Percentiles rank a stretch among this genome's conserved stretches.
phyloP scores from a whole-genome alignment of 169 alveolate genomes.

The Cardiosporidium cionae region DNA sequence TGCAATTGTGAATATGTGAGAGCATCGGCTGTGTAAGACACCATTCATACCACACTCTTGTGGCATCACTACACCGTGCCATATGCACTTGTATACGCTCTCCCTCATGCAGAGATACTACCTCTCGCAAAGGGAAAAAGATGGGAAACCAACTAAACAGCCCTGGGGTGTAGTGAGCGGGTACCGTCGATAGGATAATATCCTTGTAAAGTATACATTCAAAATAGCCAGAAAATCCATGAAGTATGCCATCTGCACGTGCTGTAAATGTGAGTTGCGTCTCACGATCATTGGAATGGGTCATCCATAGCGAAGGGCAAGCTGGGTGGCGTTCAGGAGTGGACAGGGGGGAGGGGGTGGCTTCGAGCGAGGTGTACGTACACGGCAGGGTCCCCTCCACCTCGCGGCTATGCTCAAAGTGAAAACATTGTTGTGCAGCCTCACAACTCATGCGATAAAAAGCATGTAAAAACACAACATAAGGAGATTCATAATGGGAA shows the following conservation, averaged over 20 bases:
- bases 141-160: slow-evolving; percentile 75
- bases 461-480: slow-evolving; percentile 3
- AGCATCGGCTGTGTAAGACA: slow-evolving; percentile 1
- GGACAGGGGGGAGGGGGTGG: background rate
- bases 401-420: slow-evolving; percentile 16
- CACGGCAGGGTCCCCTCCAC: too few species aligned
- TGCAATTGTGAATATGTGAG: slow-evolving; percentile 29
- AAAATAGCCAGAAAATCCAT: slow-evolving; percentile 74
- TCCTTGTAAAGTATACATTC: slow-evolving; percentile 44
- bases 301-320: too few species aligned
- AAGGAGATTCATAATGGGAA: background rate
- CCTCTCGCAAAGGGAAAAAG: slow-evolving; percentile 62
- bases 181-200: slow-evolving; percentile 49
- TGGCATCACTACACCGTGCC: slow-evolving; percentile 47
- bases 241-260: slow-evolving; percentile 26
- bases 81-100: slow-evolving; percentile 32
- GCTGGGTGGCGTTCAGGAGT: too few species aligned
- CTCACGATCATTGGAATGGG: too few species aligned
- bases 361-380: too few species aligned
- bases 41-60: slow-evolving; percentile 77
- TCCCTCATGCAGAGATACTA: slow-evolving; percentile 32
- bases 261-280: background rate
- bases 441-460: background rate
- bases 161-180: slow-evolving; percentile 50
- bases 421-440: slow-evolving; percentile 9